These are phyloP conservation scores for Vitis cinerea DNA, from an alignment of 164 flowering plant genomes.

Conservation along the genomic window DNA sequence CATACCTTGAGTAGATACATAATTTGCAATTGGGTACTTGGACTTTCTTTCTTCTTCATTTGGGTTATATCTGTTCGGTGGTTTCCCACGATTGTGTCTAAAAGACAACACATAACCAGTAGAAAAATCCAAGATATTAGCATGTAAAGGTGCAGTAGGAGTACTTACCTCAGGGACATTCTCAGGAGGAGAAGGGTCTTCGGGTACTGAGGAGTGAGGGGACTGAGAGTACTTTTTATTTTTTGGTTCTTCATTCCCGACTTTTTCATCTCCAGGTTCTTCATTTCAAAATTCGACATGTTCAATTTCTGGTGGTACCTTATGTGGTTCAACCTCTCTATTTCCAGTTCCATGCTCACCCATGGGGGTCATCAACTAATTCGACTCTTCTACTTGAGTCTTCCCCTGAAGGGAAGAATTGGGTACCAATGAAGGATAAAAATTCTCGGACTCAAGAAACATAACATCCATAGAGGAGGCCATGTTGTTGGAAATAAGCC, in stretches of 20 bases:
- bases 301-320: constrained; percentile 4
- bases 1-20: not conserved
- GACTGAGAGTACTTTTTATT: not conserved
- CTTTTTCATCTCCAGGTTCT: not conserved
- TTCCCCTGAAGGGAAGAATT: constrained; percentile 1
- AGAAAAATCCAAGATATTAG: constrained; percentile 1
- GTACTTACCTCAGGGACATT: constrained; percentile 1
- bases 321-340: constrained; percentile 5
- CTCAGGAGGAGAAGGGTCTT: not conserved
- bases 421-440: constrained; percentile 3
- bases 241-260: too few species aligned
- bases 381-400: not conserved
- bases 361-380: constrained; percentile 6
- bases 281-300: constrained; percentile 1
- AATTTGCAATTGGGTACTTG: constrained; percentile 7
- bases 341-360: not conserved
- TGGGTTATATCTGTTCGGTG: not conserved
- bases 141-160: not conserved
- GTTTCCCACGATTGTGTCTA: constrained; percentile 6
- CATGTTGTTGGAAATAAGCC: too few species aligned
- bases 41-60: not conserved
- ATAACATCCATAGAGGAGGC: too few species aligned
- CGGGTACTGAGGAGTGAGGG: constrained; percentile 3
- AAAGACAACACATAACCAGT: not conserved
- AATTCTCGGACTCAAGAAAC: not conserved